Base-by-base conservation (phyloP, 352 stramenopile genomes). In the Phytophthora multivora region DNA sequence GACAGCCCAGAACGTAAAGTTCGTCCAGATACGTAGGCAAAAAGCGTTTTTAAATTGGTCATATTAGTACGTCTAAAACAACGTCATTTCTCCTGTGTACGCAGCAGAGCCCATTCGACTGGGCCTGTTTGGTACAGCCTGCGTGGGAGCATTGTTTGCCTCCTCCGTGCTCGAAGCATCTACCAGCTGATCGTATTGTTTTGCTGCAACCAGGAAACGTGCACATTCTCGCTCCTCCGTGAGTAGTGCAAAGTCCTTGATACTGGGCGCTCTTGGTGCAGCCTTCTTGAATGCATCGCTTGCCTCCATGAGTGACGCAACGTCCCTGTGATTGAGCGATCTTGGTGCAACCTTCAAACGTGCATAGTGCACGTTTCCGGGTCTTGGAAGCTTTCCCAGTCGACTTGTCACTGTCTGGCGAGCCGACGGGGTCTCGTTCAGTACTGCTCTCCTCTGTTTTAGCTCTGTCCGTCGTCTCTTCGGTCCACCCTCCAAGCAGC, bases 241-340 rank as follows among this genome's bases (percentile, higher is more conserved):
- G 59, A 15, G 59, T 54, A 0, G 43, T 56, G 42, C 59, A 67
- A 9, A 67, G 5, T 5, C 59, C 59, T 60, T 55, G 53, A 21
- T 42, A 51, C 36, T 67, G 59, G 13, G 59, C 59, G 4, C 59
- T 60, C 36, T 67, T 67, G 19, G 41, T 51, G 43, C 59, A 67
- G 4, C 38, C 43, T 23, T 43, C 21, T 28, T 67, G 51, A 1
- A 42, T n/a, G 25, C 59, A 67, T 13, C 59, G 42, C 25, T 67
- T 67, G 4, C 59, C 59, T 31, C 59, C 59, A 25, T 67, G 59
- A 0, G 35, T 38, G 15, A 62, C 59, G 42, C 51, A 67, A 35
- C 52, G 59, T 5, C 59, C 51, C 28, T 67, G 51, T 3, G 59
- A 67, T 31, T 67, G 59, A n/a, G 59, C 59, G 7, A 67, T 62